Base-by-base conservation (phyloP, 176 grass and related monocot genomes). In the Microstegium vimineum region DNA sequence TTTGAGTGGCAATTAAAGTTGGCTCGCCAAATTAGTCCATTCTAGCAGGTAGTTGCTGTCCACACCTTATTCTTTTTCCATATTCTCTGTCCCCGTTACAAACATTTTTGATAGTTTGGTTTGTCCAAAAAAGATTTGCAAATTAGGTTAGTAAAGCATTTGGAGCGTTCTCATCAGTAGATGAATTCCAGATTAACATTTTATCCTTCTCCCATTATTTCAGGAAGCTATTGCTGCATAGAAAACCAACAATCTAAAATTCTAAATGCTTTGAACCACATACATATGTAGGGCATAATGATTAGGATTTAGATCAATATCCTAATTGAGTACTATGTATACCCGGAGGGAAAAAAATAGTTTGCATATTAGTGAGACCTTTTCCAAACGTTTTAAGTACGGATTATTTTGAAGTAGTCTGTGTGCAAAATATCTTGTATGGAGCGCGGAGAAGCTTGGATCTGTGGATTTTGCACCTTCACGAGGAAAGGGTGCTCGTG, bases 1-100 rank as follows among this genome's bases (percentile, higher is more conserved):
- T 87, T 79, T 25, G 96, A 99, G 65, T 99, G 91, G 93, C 93
- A 95, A 83, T 75, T 99, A 82, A 82, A 89, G 74, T 86, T 99
- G 85, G 96, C 96, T 32, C 91, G 77, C 66, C 72, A 77, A 87
- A 85, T 99, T 83, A 99, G 93, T 82, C 96, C 96, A 66, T 99
- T 99, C 79, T 99, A 95, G 71, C 4, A 86, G 94, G 78, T 86
- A 82, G 45, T 82, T 70, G 30, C 13, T 77, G 43, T 72, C 78
- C 14, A 36, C 26, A 47, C 47, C 36, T 75, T 54, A 31, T 15
- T 33, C 11, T 42, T 68, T 42, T 69, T 0, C 18, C 18, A 23
- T 78, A 14, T 33, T 22, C 56, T 64, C 35, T 70, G 73, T 42
- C 28, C n/a, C n/a, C 41, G 2, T 47, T 57, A 20, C 15, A 77